A percentile compares a stretch with the other conserved stretches of the same genome.
These are phyloP conservation scores for Cladosporium sphaerospermum DNA, from an alignment of 2,329 filamentous ascomycete species.

Conservation along the genomic window DNA sequence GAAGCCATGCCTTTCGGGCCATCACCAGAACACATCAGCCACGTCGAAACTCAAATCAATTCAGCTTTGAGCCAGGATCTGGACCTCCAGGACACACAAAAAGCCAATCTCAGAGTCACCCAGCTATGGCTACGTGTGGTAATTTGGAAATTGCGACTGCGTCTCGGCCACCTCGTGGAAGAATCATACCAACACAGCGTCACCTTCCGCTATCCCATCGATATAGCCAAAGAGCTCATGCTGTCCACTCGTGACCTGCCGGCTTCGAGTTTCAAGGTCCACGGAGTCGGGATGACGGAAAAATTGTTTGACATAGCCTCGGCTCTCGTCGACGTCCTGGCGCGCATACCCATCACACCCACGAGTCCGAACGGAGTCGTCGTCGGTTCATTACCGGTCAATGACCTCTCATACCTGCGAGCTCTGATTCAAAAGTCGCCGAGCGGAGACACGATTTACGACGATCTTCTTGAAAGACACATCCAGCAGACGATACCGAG, in stretches of 20 bases:
- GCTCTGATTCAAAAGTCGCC: constrained; percentile 4
- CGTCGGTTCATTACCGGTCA: not conserved
- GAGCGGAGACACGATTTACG: constrained; percentile 3
- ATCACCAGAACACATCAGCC: not conserved
- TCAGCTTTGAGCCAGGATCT: not conserved
- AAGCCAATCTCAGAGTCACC: constrained; percentile 7
- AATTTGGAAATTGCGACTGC: constrained; percentile 2
- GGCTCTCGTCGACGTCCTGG: constrained; percentile 2
- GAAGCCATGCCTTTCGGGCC: not conserved
- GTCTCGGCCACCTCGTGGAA: constrained; percentile 5
- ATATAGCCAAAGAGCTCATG: constrained; percentile 8
- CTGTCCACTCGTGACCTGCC: constrained; percentile 6
- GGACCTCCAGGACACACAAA: constrained; percentile 2
- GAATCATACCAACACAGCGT: constrained; percentile 6
- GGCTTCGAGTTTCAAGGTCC: constrained; percentile 24
- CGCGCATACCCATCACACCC: not conserved
- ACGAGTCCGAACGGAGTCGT: not conserved
- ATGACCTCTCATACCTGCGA: constrained; percentile 4
- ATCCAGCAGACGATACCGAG: constrained; percentile 8
- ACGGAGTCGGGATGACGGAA: constrained; percentile 36
- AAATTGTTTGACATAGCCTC: constrained; percentile 35
- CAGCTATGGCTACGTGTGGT: constrained; percentile 7
- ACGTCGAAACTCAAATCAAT: constrained; percentile 3
- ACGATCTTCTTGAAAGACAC: constrained; percentile 6
- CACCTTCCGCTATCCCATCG: constrained; percentile 6